Conservation (phyloP, 331 rosid genomes). For the Pyracantha coccinea region DNA sequence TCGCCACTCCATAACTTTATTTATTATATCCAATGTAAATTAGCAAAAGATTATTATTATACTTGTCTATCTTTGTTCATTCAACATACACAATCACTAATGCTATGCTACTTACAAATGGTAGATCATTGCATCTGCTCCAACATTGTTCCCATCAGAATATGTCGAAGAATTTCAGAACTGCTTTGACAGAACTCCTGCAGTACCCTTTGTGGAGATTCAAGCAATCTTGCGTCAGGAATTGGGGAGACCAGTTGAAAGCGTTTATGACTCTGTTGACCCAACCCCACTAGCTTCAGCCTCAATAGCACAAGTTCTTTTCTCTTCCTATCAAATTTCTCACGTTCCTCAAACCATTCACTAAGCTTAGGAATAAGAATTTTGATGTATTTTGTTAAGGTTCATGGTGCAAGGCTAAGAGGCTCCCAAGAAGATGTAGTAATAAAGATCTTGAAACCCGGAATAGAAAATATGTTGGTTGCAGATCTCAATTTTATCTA, state of each 20-base stretch:
- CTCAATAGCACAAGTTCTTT: slow-evolving; percentile 81
- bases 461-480: slow-evolving; percentile 80
- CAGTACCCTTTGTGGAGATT: slow-evolving; percentile 70
- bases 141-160: slow-evolving; percentile 82
- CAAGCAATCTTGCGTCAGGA: slow-evolving; percentile 65
- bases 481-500: slow-evolving; percentile 93
- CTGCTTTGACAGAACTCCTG: slow-evolving; percentile 91
- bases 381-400: slow-evolving; percentile 37
- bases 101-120: slow-evolving; percentile 26
- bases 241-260: slow-evolving; percentile 75
- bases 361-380: slow-evolving; percentile 11
- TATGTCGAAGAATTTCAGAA: slow-evolving; percentile 91
- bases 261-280: slow-evolving; percentile 75
- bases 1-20: background rate
- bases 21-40: background rate
- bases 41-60: background rate
- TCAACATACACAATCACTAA: slow-evolving; percentile 5
- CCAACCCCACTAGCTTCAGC: slow-evolving; percentile 92
- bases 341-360: background rate
- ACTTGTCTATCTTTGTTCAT: background rate
- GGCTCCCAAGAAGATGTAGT: slow-evolving; percentile 88
- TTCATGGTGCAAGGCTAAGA: slow-evolving; percentile 87
- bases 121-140: slow-evolving; percentile 93
- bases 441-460: slow-evolving; percentile 94
- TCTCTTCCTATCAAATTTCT: slow-evolving; percentile 8